A percentile compares a stretch with the other conserved stretches of the same genome.
These are phyloP conservation scores for Volvariella surrecta DNA, from an alignment of 1,284 basidiomycete species.

Conservation along the genomic window DNA sequence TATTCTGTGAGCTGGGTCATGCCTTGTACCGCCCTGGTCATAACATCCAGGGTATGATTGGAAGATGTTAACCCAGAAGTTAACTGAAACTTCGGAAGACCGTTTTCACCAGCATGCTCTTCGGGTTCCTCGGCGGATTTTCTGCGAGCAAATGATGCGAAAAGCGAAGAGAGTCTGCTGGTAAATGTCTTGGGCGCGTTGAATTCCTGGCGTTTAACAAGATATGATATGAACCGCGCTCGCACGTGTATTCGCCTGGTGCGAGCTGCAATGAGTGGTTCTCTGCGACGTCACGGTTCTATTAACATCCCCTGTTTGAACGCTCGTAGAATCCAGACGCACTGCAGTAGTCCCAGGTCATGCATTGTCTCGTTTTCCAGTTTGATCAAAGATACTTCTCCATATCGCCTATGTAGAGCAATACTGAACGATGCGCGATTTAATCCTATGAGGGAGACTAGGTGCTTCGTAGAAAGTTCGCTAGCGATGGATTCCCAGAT, in stretches of 20 bases:
- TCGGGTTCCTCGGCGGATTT: conserved; percentile 1
- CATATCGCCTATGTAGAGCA: conserved; percentile 14
- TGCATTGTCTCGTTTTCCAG: conserved; percentile 17
- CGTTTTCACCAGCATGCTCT: not conserved
- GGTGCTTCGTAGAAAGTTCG: conserved; percentile 20
- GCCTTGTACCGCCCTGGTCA: conserved; percentile 21
- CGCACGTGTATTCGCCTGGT: conserved; percentile 23
- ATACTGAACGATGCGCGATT: no score
- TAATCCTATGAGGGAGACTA: not conserved
- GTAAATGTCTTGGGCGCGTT: not conserved
- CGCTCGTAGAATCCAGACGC: conserved; percentile 17
- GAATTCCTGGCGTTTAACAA: conserved; percentile 17
- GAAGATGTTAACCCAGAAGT: conserved; percentile 9
- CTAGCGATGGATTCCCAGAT: conserved; percentile 15
- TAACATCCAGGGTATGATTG: conserved; percentile 15
- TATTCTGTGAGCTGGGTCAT: conserved; percentile 24
- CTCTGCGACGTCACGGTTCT: no score
- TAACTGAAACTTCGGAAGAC: not conserved
- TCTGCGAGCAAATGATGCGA: not conserved
- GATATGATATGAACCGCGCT: conserved; percentile 29
- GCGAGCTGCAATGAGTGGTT: conserved; percentile 11
- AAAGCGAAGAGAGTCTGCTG: no score
- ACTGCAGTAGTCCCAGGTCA: conserved; percentile 21
- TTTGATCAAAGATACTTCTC: conserved; percentile 22
- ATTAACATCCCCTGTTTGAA: no score